phyloP scores from a whole-genome alignment of 1,284 basidiomycete genomes.

The Ceraceosorus guamensis region DNA sequence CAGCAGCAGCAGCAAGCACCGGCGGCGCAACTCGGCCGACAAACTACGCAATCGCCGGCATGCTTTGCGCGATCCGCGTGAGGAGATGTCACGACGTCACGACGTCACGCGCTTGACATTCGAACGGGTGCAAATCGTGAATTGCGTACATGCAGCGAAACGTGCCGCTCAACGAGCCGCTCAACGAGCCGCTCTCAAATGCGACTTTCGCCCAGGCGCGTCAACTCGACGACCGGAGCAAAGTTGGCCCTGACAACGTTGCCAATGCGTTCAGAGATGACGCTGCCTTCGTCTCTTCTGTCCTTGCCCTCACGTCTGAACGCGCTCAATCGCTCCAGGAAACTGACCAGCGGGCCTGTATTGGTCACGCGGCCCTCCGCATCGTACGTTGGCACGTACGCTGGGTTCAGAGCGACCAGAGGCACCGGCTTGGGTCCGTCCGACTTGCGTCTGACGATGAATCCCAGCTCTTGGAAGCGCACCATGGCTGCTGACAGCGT shows the following conservation, averaged over 20 bases:
- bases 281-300: constrained; percentile 5
- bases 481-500: constrained; percentile 36
- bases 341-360: constrained; percentile 34
- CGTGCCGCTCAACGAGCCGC: no score
- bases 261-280: neutral
- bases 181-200: neutral
- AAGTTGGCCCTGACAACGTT: neutral
- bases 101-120: no score
- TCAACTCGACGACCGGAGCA: neutral
- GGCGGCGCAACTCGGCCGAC: no score
- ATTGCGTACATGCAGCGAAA: no score
- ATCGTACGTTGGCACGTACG: constrained; percentile 30
- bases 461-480: constrained; percentile 36
- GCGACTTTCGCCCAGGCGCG: neutral
- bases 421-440: constrained; percentile 39
- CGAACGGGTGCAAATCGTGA: no score
- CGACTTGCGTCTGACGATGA: constrained; percentile 32
- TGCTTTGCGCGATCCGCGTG: no score
- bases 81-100: no score
- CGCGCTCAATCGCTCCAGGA: constrained; percentile 38
- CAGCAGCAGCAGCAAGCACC: no score
- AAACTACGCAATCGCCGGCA: no score
- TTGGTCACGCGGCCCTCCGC: constrained; percentile 11
- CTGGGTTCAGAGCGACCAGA: constrained; percentile 45
- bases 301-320: constrained; percentile 49